A percentile compares a stretch with the other conserved stretches of the same genome.
Conservation (phyloP, 2,329 filamentous ascomycete species). For the Microsporum canis region DNA sequence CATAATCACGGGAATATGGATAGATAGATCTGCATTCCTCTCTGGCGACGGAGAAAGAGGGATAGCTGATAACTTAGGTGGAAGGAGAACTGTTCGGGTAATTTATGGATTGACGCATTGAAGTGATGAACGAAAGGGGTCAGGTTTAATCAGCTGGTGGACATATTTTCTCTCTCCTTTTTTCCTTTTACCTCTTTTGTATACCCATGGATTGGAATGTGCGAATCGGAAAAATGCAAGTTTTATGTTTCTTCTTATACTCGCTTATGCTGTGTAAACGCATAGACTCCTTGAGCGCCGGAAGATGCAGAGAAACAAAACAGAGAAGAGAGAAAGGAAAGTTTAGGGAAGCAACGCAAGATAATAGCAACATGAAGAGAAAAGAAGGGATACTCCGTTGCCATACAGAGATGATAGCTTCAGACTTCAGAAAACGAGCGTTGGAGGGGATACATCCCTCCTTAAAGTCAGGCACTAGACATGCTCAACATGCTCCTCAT, state of each 20-base stretch:
- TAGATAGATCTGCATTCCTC: slow-evolving; percentile 1
- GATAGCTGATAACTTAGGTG: neutral
- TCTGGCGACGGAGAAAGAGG: neutral
- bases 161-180: neutral
- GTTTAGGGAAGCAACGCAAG: neutral
- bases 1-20: neutral
- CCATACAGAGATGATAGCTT: neutral
- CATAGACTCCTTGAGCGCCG: neutral
- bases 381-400: neutral
- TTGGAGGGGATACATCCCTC: neutral
- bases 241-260: neutral
- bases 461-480: neutral
- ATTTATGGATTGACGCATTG: neutral
- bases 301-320: neutral
- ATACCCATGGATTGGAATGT: neutral
- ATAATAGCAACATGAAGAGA: neutral
- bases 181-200: neutral
- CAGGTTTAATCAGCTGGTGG: neutral
- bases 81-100: neutral
- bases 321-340: neutral
- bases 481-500: slow-evolving; percentile 7
- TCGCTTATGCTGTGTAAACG: neutral
- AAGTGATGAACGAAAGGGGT: neutral
- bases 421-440: neutral
- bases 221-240: neutral